A percentile compares a stretch with the other conserved stretches of the same genome.
Evolutionary conservation across 352 stramenopile species (phyloP).

Genomic region (Phytopythium aichiense): DNA sequence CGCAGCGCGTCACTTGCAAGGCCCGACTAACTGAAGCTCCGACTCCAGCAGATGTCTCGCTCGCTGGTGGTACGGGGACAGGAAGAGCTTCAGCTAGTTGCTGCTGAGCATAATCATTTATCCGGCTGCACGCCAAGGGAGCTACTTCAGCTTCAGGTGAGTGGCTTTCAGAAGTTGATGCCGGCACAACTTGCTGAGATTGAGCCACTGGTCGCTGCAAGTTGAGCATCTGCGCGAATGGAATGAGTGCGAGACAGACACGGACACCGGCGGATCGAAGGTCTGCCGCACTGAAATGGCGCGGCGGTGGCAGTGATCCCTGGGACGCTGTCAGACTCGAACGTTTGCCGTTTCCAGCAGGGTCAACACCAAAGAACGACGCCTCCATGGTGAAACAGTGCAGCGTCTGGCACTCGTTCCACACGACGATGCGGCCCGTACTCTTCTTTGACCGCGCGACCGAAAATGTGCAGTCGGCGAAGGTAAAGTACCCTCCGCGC

Average conservation of each 20-base stretch:
- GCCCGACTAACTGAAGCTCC: not conserved
- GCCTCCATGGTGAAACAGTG: constrained; percentile 80
- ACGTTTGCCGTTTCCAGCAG: not conserved
- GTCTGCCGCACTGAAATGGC: constrained; percentile 55
- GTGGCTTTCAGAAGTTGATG: not conserved
- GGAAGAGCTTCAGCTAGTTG: not conserved
- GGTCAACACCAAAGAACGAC: constrained; percentile 65
- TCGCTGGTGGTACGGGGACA: not conserved
- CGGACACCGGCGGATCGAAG: constrained; percentile 40
- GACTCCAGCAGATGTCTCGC: not conserved
- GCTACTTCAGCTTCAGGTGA: not conserved
- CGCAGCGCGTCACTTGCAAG: not conserved
- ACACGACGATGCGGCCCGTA: constrained; percentile 64
- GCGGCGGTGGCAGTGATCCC: constrained; percentile 3
- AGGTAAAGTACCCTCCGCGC: constrained; percentile 53
- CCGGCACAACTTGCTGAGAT: too few relatives aligned
- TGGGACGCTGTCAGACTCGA: not conserved
- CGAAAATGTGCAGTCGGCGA: constrained; percentile 70
- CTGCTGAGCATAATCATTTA: not conserved
- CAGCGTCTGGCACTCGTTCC: constrained; percentile 54
- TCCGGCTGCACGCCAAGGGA: not conserved
- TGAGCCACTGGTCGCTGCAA: constrained; percentile 20
- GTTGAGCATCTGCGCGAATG: constrained; percentile 54
- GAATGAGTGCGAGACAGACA: constrained; percentile 52
- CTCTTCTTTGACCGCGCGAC: constrained; percentile 51